phyloP scores from a whole-genome alignment of 2,329 filamentous ascomycete species.

The Paecilomyces fulvus region DNA sequence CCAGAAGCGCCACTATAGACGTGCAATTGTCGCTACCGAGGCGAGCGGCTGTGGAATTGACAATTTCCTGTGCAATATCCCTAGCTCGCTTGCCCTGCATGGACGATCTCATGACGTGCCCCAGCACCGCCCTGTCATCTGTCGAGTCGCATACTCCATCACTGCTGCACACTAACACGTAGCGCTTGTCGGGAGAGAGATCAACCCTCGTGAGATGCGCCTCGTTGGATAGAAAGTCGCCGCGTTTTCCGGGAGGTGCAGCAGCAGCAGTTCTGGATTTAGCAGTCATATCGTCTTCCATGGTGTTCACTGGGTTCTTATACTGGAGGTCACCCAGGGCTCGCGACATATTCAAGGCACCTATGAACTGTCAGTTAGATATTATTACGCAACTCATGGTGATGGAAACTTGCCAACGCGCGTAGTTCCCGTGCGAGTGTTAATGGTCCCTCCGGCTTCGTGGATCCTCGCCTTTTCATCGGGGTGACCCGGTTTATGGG shows the following conservation, averaged over 20 bases:
- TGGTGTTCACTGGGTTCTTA: slow-evolving; percentile 25
- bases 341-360: slow-evolving; percentile 28
- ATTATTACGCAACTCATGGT: background rate
- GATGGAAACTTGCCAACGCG: slow-evolving; percentile 18
- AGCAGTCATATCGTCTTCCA: slow-evolving; percentile 7
- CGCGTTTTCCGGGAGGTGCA: slow-evolving; percentile 12
- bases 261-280: slow-evolving; percentile 12
- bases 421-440: slow-evolving; percentile 16
- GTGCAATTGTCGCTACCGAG: slow-evolving; percentile 23
- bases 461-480: slow-evolving; percentile 23
- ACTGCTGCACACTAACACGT: slow-evolving; percentile 21
- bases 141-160: slow-evolving; percentile 23
- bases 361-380: slow-evolving; percentile 6
- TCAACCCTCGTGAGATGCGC: slow-evolving; percentile 18
- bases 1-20: slow-evolving; percentile 24
- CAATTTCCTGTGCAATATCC: slow-evolving; percentile 21
- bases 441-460: slow-evolving; percentile 21
- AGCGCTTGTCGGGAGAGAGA: slow-evolving; percentile 17
- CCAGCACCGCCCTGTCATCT: slow-evolving; percentile 20
- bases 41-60: slow-evolving; percentile 9
- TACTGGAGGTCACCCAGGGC: slow-evolving; percentile 30
- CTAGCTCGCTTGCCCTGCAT: slow-evolving; percentile 19
- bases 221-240: slow-evolving; percentile 25
- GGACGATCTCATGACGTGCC: slow-evolving; percentile 22
- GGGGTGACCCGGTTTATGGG: slow-evolving; percentile 23